These are phyloP conservation scores for Diddensiella santjacobensis DNA, from an alignment of 805 yeast genomes.

Conservation along the genomic window DNA sequence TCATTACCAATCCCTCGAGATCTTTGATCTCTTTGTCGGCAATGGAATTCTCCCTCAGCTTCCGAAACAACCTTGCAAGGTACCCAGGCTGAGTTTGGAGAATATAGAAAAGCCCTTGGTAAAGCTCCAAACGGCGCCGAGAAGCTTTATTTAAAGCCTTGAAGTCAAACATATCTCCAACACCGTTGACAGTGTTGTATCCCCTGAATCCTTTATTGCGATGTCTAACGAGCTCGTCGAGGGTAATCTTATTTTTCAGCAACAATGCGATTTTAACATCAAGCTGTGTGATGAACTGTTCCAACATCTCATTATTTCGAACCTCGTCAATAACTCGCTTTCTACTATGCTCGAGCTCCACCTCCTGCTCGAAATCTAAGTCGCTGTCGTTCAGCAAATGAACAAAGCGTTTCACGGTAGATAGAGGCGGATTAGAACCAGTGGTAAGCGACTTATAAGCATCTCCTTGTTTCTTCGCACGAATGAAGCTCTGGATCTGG, in stretches of 20 bases:
- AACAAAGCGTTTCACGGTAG: conserved; percentile 73
- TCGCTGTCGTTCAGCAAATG: conserved; percentile 69
- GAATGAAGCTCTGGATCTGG: conserved; percentile 68
- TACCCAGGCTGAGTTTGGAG: conserved; percentile 81
- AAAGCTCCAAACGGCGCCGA: conserved; percentile 53
- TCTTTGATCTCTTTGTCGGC: conserved; percentile 34
- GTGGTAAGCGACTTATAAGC: conserved; percentile 72
- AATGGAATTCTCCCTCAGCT: conserved; percentile 25
- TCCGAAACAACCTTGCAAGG: conserved; percentile 51
- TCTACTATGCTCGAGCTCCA: conserved; percentile 60
- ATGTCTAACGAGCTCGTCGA: conserved; percentile 60
- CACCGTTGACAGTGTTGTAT: conserved; percentile 17
- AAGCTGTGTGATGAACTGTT: conserved; percentile 68
- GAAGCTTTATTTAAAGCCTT: conserved; percentile 38
- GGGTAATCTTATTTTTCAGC: conserved; percentile 71
- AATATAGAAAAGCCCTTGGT: conserved; percentile 75
- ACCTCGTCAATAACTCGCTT: conserved; percentile 68
- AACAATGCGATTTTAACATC: conserved; percentile 75
- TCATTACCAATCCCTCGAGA: conserved; percentile 31
- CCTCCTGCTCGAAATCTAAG: conserved; percentile 70
- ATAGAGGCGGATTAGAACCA: conserved; percentile 70
- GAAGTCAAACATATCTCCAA: conserved; percentile 35
- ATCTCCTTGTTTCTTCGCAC: conserved; percentile 60
- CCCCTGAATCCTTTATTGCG: conserved; percentile 35
- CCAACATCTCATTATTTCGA: conserved; percentile 65